Evolutionary conservation across 331 rosid genomes (phyloP), one percentile per base, ranked within the genome.

Genomic region (Quercus tomentella): DNA sequence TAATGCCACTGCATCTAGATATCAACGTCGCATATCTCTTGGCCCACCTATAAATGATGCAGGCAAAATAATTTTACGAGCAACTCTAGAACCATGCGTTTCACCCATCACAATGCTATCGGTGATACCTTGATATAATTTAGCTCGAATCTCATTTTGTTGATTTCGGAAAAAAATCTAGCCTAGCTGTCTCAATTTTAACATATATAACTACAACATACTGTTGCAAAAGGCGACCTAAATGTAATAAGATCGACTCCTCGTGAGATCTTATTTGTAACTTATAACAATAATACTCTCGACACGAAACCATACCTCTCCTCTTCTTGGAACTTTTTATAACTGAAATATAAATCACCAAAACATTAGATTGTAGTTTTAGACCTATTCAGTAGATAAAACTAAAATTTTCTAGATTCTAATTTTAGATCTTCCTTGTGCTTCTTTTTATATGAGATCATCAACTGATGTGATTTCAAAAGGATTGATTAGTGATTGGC

Each of bases 121-220:
- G 1, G 62, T 16, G 18, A 71, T 43, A 2, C 56, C 77, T 22
- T 9, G 54, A 11, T 71, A 71, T 1, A 71, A 17, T 26, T 80
- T 18, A 8, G 35, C 23, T 10, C 51, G 51, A 58, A 73, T 80
- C 7, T 20, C 31, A n/a, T 49, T 7, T 51, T 80, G 78, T 6
- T 33, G 6, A 7, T 14, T n/a, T 7, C 51, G 1, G 1, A 54
- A 54, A 28, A 28, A 80, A 21, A 30, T 45, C n/a, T 15, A 80
- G 18, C 9, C 73, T 72, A 41, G 12, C 12, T 7, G 65, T 22
- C n/a, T 80, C 58, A 1, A 79, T 37, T n/a, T 79, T 79, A 2
- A 79, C 11, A n/a, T 62, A 73, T 17, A 49, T 73, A 21, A 33
- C 41, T 10, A 80, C 78, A 6, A 80, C 67, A 31, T 72, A 73